Evolutionary conservation across 176 grass and related monocot species (phyloP).

Genomic region (Ensete glaucum): DNA sequence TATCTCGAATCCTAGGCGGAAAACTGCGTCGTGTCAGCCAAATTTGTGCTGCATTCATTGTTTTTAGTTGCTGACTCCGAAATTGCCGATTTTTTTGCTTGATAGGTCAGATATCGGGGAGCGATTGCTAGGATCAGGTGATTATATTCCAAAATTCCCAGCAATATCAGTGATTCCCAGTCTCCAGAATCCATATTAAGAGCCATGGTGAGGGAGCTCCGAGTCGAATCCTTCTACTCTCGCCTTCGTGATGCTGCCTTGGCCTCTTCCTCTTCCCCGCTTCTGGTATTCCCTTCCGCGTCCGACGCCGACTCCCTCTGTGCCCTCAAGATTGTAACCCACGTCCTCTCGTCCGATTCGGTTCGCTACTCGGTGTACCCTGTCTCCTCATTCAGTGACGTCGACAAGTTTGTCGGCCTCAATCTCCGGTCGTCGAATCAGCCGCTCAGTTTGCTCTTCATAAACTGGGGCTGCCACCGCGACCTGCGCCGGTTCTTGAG

Average conservation of each 20-base stretch:
- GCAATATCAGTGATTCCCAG: neutral
- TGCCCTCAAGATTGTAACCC: slow-evolving; percentile 47
- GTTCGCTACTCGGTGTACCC: slow-evolving; percentile 47
- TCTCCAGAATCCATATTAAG: slow-evolving; percentile 2
- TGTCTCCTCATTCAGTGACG: slow-evolving; percentile 38
- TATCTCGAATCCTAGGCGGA: too few species aligned
- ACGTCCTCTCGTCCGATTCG: slow-evolving; percentile 64
- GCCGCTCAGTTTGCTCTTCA: slow-evolving; percentile 40
- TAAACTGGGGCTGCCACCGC: slow-evolving; percentile 79
- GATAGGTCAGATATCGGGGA: too few species aligned
- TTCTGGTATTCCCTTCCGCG: slow-evolving; percentile 70
- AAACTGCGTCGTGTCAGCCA: too few species aligned
- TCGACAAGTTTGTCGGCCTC: slow-evolving; percentile 8
- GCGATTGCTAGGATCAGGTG: too few species aligned
- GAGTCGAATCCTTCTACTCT: slow-evolving; percentile 55
- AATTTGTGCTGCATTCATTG: too few species aligned
- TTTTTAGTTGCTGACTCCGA: too few species aligned
- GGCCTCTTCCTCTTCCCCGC: slow-evolving; percentile 29
- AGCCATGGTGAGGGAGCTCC: slow-evolving; percentile 58
- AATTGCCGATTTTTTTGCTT: too few species aligned
- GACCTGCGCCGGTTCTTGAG: slow-evolving; percentile 52
- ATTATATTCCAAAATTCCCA: neutral
- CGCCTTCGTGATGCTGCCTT: slow-evolving; percentile 42
- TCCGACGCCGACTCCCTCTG: slow-evolving; percentile 80
- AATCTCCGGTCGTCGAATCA: slow-evolving; percentile 26